Conservation (phyloP, 2,329 filamentous ascomycete genomes). For the Talaromyces sp. region DNA sequence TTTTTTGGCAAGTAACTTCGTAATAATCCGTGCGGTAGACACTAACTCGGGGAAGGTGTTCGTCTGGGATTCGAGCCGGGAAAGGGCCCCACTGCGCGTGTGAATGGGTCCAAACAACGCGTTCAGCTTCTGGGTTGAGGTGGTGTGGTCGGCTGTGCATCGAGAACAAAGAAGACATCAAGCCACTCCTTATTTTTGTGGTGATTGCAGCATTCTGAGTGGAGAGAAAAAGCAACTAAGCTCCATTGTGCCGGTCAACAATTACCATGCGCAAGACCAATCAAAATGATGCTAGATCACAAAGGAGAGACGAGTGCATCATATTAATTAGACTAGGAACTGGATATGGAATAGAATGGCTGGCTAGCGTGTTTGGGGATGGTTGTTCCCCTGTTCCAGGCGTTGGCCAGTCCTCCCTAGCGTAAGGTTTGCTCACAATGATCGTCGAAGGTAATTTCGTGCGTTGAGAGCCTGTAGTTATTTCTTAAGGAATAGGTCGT, state of each 20-base stretch:
- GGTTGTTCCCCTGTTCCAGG: slow-evolving; percentile 15
- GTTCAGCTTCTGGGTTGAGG: slow-evolving; percentile 6
- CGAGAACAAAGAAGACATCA: background rate
- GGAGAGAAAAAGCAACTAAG: slow-evolving; percentile 2
- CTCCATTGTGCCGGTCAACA: slow-evolving; percentile 5
- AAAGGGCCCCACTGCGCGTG: slow-evolving; percentile 16
- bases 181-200: slow-evolving; percentile 9
- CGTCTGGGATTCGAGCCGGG: slow-evolving; percentile 14
- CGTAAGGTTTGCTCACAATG: slow-evolving; percentile 18
- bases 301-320: slow-evolving; percentile 6
- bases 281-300: slow-evolving; percentile 7
- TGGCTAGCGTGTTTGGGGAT: slow-evolving; percentile 24
- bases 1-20: background rate
- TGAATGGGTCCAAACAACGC: slow-evolving; percentile 19
- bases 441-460: slow-evolving; percentile 29
- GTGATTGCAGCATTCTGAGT: slow-evolving; percentile 3
- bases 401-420: slow-evolving; percentile 19
- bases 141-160: slow-evolving; percentile 1
- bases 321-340: slow-evolving; percentile 18
- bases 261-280: slow-evolving; percentile 14
- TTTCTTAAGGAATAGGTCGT: background rate
- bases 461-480: slow-evolving; percentile 14
- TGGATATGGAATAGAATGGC: slow-evolving; percentile 13
- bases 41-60: slow-evolving; percentile 24
- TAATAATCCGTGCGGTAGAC: background rate